Evolutionary conservation across 1,139 yeast species (phyloP), one percentile per base, ranked within the genome.

Genomic region (Spathaspora sp.): DNA sequence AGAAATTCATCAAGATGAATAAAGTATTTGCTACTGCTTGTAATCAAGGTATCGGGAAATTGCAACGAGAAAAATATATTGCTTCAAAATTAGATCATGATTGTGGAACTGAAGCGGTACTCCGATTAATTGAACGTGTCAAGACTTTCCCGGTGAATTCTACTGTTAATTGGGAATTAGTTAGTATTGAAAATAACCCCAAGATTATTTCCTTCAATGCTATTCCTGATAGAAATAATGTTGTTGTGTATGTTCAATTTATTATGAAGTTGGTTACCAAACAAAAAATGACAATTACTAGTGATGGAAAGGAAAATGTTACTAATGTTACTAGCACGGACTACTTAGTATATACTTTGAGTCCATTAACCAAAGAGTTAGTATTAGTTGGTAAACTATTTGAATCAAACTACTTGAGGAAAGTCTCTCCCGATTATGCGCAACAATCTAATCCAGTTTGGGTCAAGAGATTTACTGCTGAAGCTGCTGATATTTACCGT

Each of bases 361-460:
- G 90, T 61, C 87, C 95, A 11, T 79, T 80, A 53, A 77, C 84
- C 26, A 78, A 83, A 47, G 82, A 83, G 47, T 72, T 86, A 50
- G 77, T 78, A 25, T 71, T 89, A 51, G 89, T 89, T 27, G 97
- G 97, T 13, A 81, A 95, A 9, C 73, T 89, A 13, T 90, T 90
- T 60, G 96, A 89, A 59, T 80, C 84, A 29, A 82, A 72, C 54
- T 70, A 68, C 50, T 53, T 60, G 38, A 63, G 78, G 54, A 69
- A 69, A 8, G 54, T 68, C 43, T 67, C 63, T 49, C 69, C 71
- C 6, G 72, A 68, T 38, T 52, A 61, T 27, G 57, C 60, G 45
- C 15, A 37, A 17, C 54, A 56, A 41, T 54, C 55, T 41, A 61
- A 64, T 42, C 52, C 65, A 11, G 56, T 56, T 47, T 49, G 54